Base-by-base conservation (phyloP, 306 rosid genomes). In the Echinosophora koreensis region DNA sequence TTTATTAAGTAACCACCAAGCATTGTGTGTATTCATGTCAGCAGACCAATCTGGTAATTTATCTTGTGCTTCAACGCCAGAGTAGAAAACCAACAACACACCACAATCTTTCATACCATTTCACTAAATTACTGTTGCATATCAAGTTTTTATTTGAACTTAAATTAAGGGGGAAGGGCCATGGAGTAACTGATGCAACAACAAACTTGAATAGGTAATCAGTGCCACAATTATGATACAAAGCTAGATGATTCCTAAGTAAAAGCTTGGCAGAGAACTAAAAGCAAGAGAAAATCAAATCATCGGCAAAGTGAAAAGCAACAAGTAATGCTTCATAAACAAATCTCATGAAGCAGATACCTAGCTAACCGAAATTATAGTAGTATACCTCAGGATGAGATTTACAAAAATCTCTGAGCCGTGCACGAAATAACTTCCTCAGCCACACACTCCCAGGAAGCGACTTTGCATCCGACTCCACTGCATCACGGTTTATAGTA, bases 361-460 rank as follows among this genome's bases (percentile, higher is more conserved):
- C 32, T 30, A 0, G 7, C 51, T 42, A 56, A 12, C 28, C 15
- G 52, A 4, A 46, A 56, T 5, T 51, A 39, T 13, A 37, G 35
- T 0, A 6, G 35, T 0, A 6, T 56, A 94, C 98, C 95, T 85
- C 87, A 38, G 93, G 92, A 84, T 86, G 90, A 2, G 94, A 90
- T 75, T 73, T 67, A 14, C 65, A 74, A 82, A 82, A 84, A 12
- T 87, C 88, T 8, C 38, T 77, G 5, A 94, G 89, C 41, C 89
- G 64, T 2, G 38, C 0, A 3, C 79, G 80, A 30, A 92, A 92
- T 17, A 90, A 56, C 83, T 73, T 83, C 83, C 90, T 85, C 57
- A 90, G 39, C 4, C 77, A 41, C 89, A 65, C 27, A 69, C 42
- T 79, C 41, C 76, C 77, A 52, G 81, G 62, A 57, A 39, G 57